phyloP scores from a whole-genome alignment of 176 grass and related monocot genomes.

The Eragrostis nindensis region DNA sequence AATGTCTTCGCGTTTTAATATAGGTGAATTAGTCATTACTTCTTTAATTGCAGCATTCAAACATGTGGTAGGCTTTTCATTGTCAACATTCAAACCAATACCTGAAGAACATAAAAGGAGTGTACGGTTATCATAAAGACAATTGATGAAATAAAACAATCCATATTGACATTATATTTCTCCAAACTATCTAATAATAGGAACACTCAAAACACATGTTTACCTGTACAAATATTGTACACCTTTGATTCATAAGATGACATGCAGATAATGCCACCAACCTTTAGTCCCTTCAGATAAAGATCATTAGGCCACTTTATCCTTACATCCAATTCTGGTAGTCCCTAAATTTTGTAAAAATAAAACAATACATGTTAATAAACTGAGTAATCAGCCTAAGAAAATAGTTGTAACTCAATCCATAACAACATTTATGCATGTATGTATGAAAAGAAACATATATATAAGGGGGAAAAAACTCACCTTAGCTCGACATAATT shows the following conservation, averaged over 20 bases:
- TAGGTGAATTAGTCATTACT: slow-evolving; percentile 38
- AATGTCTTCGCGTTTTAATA: slow-evolving; percentile 73
- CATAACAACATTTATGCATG: background rate
- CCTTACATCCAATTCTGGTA: slow-evolving; percentile 72
- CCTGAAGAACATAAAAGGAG: slow-evolving; percentile 50
- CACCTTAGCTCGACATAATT: slow-evolving; percentile 73
- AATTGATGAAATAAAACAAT: background rate
- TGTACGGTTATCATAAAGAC: background rate
- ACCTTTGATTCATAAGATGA: slow-evolving; percentile 71
- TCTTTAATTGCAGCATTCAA: slow-evolving; percentile 72
- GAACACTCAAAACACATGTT: slow-evolving; percentile 24
- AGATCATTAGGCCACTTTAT: slow-evolving; percentile 99
- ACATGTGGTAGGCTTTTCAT: slow-evolving; percentile 87
- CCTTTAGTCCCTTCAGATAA: slow-evolving; percentile 91
- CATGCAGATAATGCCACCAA: slow-evolving; percentile 88
- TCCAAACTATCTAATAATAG: background rate
- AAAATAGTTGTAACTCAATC: background rate
- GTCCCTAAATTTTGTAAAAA: slow-evolving; percentile 56
- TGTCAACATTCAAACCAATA: slow-evolving; percentile 92
- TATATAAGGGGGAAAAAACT: background rate
- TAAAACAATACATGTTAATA: slow-evolving; percentile 6
- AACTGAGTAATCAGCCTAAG: background rate
- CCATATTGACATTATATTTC: background rate
- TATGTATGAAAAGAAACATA: background rate
- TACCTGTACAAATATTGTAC: slow-evolving; percentile 92